Evolutionary conservation across 129 eudicot genomes (phyloP).

Genomic region (Chrysanthemum seticuspe): DNA sequence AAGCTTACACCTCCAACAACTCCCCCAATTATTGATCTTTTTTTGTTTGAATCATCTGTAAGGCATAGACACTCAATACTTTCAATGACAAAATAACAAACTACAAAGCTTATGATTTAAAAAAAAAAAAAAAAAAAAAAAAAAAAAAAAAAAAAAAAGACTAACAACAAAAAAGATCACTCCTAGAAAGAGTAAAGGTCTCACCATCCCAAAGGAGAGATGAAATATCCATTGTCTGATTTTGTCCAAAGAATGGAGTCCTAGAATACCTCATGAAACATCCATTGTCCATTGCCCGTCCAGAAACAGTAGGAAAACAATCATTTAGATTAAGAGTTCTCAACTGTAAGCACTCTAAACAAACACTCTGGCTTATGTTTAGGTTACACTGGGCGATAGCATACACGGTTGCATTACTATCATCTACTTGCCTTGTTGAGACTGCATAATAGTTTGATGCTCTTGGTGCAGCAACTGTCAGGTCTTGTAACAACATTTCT

Average conservation of each 20-base stretch:
- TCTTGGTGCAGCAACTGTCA: slow-evolving; percentile 54
- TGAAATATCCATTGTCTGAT: slow-evolving; percentile 51
- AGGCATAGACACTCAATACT: not conserved
- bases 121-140: not conserved
- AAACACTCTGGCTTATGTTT: slow-evolving; percentile 40
- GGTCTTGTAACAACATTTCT: slow-evolving; percentile 39
- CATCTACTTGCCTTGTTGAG: slow-evolving; percentile 29
- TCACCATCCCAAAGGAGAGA: slow-evolving; percentile 48
- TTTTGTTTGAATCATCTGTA: slow-evolving; percentile 56
- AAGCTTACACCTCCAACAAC: slow-evolving; percentile 68
- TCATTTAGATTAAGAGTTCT: slow-evolving; percentile 30
- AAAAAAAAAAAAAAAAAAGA: not conserved
- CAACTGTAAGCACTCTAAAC: slow-evolving; percentile 51
- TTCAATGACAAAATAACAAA: not conserved
- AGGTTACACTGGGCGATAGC: slow-evolving; percentile 61
- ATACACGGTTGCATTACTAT: slow-evolving; percentile 36
- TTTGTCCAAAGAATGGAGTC: slow-evolving; percentile 48
- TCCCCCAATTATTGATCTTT: slow-evolving; percentile 50
- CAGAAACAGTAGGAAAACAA: slow-evolving; percentile 54
- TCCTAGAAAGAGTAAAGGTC: not conserved
- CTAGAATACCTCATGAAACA: slow-evolving; percentile 65
- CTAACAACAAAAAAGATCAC: not conserved
- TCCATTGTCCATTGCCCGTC: slow-evolving; percentile 57
- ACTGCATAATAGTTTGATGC: slow-evolving; percentile 45
- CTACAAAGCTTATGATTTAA: not conserved